Base-by-base conservation (phyloP, 2,329 filamentous ascomycete genomes). In the Botrytis cinerea region DNA sequence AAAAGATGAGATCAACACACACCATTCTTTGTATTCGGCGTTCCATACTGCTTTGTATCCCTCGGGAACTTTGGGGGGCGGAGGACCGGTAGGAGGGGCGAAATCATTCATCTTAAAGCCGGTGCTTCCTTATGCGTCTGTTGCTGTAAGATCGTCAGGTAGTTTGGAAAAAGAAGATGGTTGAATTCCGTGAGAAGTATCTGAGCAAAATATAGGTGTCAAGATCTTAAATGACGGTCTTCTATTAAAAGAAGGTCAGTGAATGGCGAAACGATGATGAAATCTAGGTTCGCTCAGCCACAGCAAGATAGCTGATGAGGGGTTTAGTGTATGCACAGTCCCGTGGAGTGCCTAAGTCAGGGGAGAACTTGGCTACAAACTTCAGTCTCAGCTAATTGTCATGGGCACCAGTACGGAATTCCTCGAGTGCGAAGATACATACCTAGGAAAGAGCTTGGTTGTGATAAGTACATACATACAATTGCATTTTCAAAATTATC, bases 1-100 rank as follows among this genome's bases (percentile, higher is more conserved):
- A 32, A 1, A 18, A 6, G 35, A 32, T 48, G 43, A 35, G 25
- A 32, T 72, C 46, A 20, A 84, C 77, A 80, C 51, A 57, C 51
- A 90, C 91, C 93, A 97, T 87, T 96, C 92, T 80, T 91, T 91
- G 85, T 97, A 97, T 80, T 96, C 90, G 0, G 92, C 90, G 82
- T 97, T 96, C 89, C 91, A 97, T 76, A 93, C 93, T 90, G 66
- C 69, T 68, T 74, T 71, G 93, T 93, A 98, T 78, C 94, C 94
- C 79, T 93, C 91, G 3, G 93, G 94, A 12, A 80, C 79, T 62
- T 80, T 80, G 10, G 80, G 88, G 22, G 89, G 88, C 43, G 89
- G 89, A 40, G 80, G 79, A 9, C 78, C 78, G n/a, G 69, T 73
- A 40, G 80, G 80, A 14, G 80, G 78, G n/a, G 73, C 64, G 66